Evolutionary conservation across 2,329 filamentous ascomycete genomes (phyloP), one percentile per base, ranked within the genome.

Genomic region (Arthrobotrys conoides): DNA sequence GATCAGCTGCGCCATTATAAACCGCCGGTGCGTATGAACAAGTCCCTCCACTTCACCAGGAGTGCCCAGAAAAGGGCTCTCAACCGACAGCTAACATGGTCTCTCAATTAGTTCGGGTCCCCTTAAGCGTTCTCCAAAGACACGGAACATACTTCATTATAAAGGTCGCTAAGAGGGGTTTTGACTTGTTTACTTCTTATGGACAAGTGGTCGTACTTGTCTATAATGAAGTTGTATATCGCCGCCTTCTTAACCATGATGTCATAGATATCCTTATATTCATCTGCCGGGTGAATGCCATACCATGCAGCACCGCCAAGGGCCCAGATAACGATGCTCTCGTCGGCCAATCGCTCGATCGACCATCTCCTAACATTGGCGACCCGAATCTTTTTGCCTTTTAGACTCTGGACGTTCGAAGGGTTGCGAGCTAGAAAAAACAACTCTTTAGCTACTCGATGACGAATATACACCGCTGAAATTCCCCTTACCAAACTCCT

Each of bases 291-390:
- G 12, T 49, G 57, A 22, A 82, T 80, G 8, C 77, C 73, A 30
- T 81, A 82, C 81, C 81, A 82, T 12, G 76, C 81, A 22, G 75
- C 71, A 3, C 61, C 49, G 1, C 81, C 81, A 4, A 82, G 68
- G 12, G 79, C 81, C 81, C 81, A 82, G 14, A 82, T 82, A 22
- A 79, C 78, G 30, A 81, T 80, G 22, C 66, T 67, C 27, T 80
- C 79, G 46, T 81, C 80, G n/a, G 55, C 30, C 10, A 75, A 57
- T 16, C 75, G 61, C 48, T 81, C 79, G 16, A 82, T 81, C 24
- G 71, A 77, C 71, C 81, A 81, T 33, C 76, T 80, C 59, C 69
- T 48, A 33, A 81, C 80, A n/a, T 75, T 76, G 20, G 65, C 64
- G 64, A 82, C 24, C 41, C 49, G 46, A 16, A 82, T 57, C 3